Evolutionary conservation across 1,284 basidiomycete species (phyloP), one percentile per base, ranked within the genome.

Genomic region (Rhizoctonia solani): DNA sequence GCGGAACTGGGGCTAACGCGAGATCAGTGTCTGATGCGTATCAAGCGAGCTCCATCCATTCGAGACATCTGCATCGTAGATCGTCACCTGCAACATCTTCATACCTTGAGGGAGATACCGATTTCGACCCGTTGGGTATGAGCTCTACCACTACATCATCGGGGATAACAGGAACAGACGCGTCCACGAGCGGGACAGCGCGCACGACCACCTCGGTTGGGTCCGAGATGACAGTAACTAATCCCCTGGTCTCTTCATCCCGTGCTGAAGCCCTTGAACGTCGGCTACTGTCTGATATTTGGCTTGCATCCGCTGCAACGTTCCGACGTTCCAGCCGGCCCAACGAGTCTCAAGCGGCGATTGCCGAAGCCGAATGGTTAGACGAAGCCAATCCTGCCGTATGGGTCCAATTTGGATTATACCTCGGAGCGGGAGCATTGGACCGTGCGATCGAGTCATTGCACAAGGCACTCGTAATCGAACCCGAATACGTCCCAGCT

Each of bases 301-400:
- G 96, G 96, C 79, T 98, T 4, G 91, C 93, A 83, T 90, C 88
- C 1, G 93, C 96, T 0, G 95, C 97, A 3, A 95, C 92, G 0
- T 99, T 98, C 81, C 83, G 97, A 34, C 81, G 96, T 67, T 81
- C 90, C 54, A 91, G 91, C 9, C 95, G 95, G 79, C 85, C 92
- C 66, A 92, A 95, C 69, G 93, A 98, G 74, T 87, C 92, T 1
- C 86, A 88, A 67, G 93, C 87, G 8, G 90, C 96, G 1, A 94
- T 98, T 54, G 92, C 95, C 74, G 96, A 99, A 78, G 97, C 96
- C 0, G 96, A 99, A 76, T 87, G 89, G 4, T 82, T 88, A 70
- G 92, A 96, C 75, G 89, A 93, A 69, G 84, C 86, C 39, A 93
- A 95, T 75, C 87, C 94, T 0, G 88, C 87, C 34, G 93, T 98